phyloP scores from a whole-genome alignment of 345 rosid genomes.

The Melaleuca alternifolia region DNA sequence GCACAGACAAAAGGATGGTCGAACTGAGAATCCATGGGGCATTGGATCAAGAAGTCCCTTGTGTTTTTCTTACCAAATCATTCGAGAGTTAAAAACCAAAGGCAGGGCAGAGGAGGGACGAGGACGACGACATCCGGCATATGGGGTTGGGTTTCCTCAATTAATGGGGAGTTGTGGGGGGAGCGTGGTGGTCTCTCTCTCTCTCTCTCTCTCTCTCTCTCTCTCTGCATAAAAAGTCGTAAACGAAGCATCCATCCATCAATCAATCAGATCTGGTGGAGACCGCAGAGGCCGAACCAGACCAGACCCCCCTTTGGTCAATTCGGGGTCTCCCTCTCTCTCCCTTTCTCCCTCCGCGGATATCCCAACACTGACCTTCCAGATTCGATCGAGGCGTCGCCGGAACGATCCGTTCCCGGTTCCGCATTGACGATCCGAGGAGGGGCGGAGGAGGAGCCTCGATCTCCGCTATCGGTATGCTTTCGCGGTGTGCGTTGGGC shows the following conservation, averaged over 20 bases:
- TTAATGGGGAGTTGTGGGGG: background rate
- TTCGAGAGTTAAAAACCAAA: background rate
- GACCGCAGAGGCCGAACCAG: background rate
- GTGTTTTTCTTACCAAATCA: too few species aligned
- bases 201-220: background rate
- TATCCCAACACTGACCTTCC: background rate
- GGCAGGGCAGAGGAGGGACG: background rate
- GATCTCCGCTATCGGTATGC: background rate
- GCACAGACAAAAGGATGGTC: too few species aligned
- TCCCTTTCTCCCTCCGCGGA: background rate
- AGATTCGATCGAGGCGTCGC: background rate
- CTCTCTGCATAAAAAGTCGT: background rate
- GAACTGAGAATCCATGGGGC: too few species aligned
- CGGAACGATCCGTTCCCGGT: background rate
- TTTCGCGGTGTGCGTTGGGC: background rate
- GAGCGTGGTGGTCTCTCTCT: background rate
- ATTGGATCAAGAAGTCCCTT: too few species aligned
- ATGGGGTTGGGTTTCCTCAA: background rate
- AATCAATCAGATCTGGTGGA: background rate
- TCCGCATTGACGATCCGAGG: background rate
- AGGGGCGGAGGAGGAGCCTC: background rate
- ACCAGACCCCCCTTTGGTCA: background rate
- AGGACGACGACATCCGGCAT: background rate
- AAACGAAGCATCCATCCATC: background rate
- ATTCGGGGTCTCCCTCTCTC: background rate